Conservation (phyloP, 768 basidiomycete genomes). For the Termitomyces sp. region DNA sequence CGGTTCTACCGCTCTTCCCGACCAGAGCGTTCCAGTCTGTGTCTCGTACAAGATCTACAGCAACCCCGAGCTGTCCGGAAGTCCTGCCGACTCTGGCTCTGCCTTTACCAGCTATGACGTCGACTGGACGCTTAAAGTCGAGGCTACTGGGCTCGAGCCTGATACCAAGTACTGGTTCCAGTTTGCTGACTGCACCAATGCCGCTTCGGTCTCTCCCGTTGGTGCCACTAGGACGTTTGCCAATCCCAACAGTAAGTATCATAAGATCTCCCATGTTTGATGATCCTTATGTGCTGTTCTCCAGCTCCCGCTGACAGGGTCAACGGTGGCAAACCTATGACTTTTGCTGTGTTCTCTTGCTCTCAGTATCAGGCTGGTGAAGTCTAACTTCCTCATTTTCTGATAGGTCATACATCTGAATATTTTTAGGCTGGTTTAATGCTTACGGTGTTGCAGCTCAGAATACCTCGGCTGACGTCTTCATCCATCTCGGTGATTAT, state of each 20-base stretch:
- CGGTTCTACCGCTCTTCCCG: slow-evolving; percentile 5
- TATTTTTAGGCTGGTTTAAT: slow-evolving; percentile 46
- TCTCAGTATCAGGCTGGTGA: slow-evolving; percentile 51
- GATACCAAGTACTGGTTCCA: slow-evolving; percentile 52
- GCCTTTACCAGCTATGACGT: slow-evolving; percentile 60
- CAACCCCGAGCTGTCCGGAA: slow-evolving; percentile 32
- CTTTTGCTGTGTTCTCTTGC: slow-evolving; percentile 60
- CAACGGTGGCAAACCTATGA: slow-evolving; percentile 51
- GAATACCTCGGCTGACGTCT: slow-evolving; percentile 44
- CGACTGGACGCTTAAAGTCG: slow-evolving; percentile 62
- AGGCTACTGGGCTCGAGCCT: slow-evolving; percentile 46
- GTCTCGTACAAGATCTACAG: slow-evolving; percentile 45
- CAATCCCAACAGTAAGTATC: background rate
- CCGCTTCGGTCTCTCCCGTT: slow-evolving; percentile 40
- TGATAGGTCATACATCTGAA: background rate
- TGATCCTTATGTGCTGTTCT: background rate
- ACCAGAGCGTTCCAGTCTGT: slow-evolving; percentile 38
- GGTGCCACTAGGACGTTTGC: slow-evolving; percentile 47
- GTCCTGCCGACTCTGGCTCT: slow-evolving; percentile 38
- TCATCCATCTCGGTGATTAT: slow-evolving; percentile 61
- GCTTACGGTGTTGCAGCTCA: slow-evolving; percentile 50
- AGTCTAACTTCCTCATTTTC: slow-evolving; percentile 7
- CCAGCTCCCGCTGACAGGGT: slow-evolving; percentile 40
- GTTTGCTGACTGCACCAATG: slow-evolving; percentile 47
- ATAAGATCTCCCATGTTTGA: background rate